phyloP scores from a whole-genome alignment of 176 grass and related monocot genomes.

The Musa troglodytarum region DNA sequence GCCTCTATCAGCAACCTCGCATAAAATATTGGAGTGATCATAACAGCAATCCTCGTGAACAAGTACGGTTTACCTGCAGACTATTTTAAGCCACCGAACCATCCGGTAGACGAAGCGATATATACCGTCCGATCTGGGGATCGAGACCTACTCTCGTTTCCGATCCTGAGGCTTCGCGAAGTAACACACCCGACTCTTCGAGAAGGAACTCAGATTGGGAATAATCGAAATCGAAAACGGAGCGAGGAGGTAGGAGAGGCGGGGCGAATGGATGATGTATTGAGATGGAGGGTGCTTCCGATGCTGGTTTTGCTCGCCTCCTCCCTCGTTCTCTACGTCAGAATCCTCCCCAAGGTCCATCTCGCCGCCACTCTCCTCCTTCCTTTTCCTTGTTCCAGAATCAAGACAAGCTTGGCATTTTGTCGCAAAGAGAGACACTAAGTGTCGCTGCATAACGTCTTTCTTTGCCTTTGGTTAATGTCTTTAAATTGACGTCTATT shows the following conservation, averaged over 20 bases:
- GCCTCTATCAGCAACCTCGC: too few relatives aligned
- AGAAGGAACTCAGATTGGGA: neutral
- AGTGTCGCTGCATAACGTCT: neutral
- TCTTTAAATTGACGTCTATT: neutral
- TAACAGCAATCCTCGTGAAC: too few relatives aligned
- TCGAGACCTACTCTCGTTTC: neutral
- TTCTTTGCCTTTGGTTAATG: neutral
- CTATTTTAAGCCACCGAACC: neutral
- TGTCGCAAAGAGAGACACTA: neutral
- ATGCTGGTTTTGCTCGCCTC: conserved; percentile 48
- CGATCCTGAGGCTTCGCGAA: neutral
- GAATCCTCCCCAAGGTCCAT: conserved; percentile 30
- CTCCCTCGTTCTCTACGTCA: conserved; percentile 48
- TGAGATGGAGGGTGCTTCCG: conserved; percentile 39
- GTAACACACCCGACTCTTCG: neutral
- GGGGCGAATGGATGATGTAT: conserved; percentile 9
- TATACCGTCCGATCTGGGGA: neutral
- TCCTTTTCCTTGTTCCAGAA: neutral
- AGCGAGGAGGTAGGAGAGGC: neutral
- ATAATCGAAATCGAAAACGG: neutral
- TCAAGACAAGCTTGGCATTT: neutral
- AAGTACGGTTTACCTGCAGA: neutral
- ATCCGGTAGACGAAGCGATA: neutral
- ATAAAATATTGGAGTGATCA: too few relatives aligned
- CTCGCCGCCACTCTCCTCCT: conserved; percentile 26